phyloP scores from a whole-genome alignment of 768 basidiomycete species.

The Rhodosporidiobolus sp. region DNA sequence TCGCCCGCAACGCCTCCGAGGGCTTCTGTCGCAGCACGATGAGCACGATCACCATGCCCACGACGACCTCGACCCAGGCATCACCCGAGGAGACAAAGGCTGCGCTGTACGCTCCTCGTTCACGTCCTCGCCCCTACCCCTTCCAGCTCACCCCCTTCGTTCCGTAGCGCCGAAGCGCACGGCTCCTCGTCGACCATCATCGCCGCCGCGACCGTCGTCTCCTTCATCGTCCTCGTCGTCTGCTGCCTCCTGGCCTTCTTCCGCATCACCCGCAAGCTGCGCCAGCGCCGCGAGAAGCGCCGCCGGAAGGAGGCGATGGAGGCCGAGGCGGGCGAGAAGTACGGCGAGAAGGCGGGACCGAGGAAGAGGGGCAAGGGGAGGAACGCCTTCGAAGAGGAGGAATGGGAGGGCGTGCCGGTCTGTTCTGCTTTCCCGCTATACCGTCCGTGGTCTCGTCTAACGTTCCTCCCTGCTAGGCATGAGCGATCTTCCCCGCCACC shows the following conservation, averaged over 20 bases:
- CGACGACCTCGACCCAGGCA: neutral
- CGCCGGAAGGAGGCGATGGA: neutral
- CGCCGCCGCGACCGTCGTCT: slow-evolving; percentile 14
- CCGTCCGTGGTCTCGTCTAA: too few relatives aligned
- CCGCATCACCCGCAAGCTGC: neutral
- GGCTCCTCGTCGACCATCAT: slow-evolving; percentile 4
- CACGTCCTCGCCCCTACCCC: too few relatives aligned
- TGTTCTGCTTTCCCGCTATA: too few relatives aligned
- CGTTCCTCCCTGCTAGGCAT: too few relatives aligned
- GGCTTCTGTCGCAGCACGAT: neutral
- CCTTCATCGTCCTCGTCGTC: slow-evolving; percentile 18
- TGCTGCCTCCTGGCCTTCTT: slow-evolving; percentile 8
- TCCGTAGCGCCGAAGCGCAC: neutral
- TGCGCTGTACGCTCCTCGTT: neutral
- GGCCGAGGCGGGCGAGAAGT: neutral
- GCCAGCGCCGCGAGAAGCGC: neutral
- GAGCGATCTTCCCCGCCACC: too few relatives aligned
- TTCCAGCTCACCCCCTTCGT: too few relatives aligned
- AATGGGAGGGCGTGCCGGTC: too few relatives aligned
- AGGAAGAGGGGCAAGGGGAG: too few relatives aligned
- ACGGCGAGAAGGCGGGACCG: too few relatives aligned
- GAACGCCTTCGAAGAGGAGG: too few relatives aligned
- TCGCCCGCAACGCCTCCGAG: neutral
- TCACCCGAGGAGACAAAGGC: neutral
- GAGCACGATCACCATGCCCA: neutral